Conservation (phyloP, 352 stramenopile genomes). For the Pythium monospermum region DNA sequence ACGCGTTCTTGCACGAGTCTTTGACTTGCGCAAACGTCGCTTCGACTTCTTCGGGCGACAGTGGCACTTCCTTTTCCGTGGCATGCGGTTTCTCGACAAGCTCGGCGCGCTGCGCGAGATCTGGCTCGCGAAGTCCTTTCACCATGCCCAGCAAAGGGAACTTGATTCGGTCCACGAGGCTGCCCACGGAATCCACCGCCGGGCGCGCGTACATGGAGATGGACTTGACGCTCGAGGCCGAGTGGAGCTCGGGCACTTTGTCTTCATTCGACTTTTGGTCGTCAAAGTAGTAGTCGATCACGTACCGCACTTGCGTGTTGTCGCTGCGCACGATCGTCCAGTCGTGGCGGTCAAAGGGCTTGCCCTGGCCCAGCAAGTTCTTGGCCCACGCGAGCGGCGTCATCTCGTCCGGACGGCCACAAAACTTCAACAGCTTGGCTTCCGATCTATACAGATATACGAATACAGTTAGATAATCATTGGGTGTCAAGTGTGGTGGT, state of each 20-base stretch:
- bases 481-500: background rate
- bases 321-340: constrained; percentile 94
- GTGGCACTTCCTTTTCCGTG: constrained; percentile 33
- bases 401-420: constrained; percentile 94
- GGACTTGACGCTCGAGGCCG: constrained; percentile 76
- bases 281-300: constrained; percentile 99
- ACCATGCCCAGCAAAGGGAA: constrained; percentile 58
- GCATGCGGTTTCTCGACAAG: constrained; percentile 40
- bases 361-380: constrained; percentile 72
- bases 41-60: constrained; percentile 69
- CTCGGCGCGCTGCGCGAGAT: constrained; percentile 42
- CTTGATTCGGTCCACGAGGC: constrained; percentile 77
- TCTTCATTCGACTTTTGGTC: constrained; percentile 77
- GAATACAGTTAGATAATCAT: background rate
- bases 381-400: constrained; percentile 94
- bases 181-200: constrained; percentile 69
- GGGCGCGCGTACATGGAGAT: constrained; percentile 87
- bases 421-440: constrained; percentile 96
- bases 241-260: constrained; percentile 81
- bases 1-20: constrained; percentile 74
- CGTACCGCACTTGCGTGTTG: constrained; percentile 93
- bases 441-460: constrained; percentile 14
- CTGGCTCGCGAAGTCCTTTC: constrained; percentile 38
- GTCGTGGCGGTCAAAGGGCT: constrained; percentile 98
- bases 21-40: constrained; percentile 84